Evolutionary conservation across 257 asterid genomes (phyloP), one percentile per base, ranked within the genome.

Genomic region (Leonotis leonurus): DNA sequence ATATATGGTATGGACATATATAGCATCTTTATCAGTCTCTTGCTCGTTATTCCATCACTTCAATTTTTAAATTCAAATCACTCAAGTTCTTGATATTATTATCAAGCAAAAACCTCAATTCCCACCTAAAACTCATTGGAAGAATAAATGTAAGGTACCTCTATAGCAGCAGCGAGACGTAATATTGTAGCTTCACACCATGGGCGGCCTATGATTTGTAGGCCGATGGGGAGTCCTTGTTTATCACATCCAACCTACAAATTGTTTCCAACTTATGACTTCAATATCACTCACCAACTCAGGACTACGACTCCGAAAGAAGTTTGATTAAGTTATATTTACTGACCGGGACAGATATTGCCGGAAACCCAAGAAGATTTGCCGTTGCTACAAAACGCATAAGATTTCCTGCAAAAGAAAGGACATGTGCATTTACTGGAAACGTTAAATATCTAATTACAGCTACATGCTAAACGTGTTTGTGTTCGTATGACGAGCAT

Each of bases 351-450:
- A 87, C 80, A 61, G 99, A 81, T 63, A 89, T 87, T 43, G 97
- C 97, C 11, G 97, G 99, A 83, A 93, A 73, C 39, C 99, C 99
- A 0, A 89, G 92, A 69, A 93, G 91, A 81, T 93, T 93, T 49
- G 92, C 91, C 10, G 91, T 46, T n/a, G 77, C 74, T 36, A 83
- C 58, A 59, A 89, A 93, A 37, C 92, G 87, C 97, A 93, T 86
- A 17, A 93, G 90, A 72, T 87, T 81, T 78, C 89, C 99, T 87
- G 80, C 32, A 13, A 57, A 54, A 57, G 53, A 60, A 50, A 59
- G 22, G 62, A 30, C 48, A 69, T 48, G 43, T 46, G 48, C 46
- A 65, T 65, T 9, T 11, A 36, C 21, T 21, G 48, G 6, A 29
- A 16, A 46, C 4, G 26, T 16, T 4, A 24, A 27, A 51, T 16